These are phyloP conservation scores for Silene uniflora DNA, from an alignment of 148 eudicot species.

Conservation along the genomic window DNA sequence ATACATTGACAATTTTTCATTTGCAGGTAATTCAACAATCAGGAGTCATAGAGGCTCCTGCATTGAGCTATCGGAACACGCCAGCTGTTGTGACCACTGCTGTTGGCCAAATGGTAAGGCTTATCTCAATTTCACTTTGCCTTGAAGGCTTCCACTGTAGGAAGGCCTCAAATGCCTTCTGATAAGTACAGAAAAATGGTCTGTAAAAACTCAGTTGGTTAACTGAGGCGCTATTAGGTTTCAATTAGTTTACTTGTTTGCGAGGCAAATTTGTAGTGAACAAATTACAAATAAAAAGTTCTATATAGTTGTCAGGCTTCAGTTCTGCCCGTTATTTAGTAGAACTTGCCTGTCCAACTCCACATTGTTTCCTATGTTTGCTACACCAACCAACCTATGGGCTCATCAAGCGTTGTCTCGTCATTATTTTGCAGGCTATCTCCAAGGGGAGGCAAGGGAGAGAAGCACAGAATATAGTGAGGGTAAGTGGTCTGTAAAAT, in stretches of 20 bases:
- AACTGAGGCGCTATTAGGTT: too few species aligned
- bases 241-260: too few species aligned
- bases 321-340: too few species aligned
- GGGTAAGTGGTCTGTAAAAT: slow-evolving; percentile 34
- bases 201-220: too few species aligned
- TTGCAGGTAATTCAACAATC: slow-evolving; percentile 78
- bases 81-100: slow-evolving; percentile 69
- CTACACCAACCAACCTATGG: not conserved
- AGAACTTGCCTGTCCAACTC: too few species aligned
- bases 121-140: not conserved
- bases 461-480: slow-evolving; percentile 80
- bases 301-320: too few species aligned
- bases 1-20: not conserved
- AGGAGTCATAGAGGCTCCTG: slow-evolving; percentile 52
- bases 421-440: slow-evolving; percentile 53
- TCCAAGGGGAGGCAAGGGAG: slow-evolving; percentile 96
- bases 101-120: slow-evolving; percentile 79
- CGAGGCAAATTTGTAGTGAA: too few species aligned
- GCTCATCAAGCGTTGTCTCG: slow-evolving; percentile 1
- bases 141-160: not conserved
- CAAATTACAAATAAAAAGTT: too few species aligned
- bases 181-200: too few species aligned
- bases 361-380: not conserved
- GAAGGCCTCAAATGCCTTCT: too few species aligned
- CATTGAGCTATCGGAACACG: slow-evolving; percentile 43